Conservation (phyloP, 1,139 yeast genomes). For the Magnusiomyces magnusii region DNA sequence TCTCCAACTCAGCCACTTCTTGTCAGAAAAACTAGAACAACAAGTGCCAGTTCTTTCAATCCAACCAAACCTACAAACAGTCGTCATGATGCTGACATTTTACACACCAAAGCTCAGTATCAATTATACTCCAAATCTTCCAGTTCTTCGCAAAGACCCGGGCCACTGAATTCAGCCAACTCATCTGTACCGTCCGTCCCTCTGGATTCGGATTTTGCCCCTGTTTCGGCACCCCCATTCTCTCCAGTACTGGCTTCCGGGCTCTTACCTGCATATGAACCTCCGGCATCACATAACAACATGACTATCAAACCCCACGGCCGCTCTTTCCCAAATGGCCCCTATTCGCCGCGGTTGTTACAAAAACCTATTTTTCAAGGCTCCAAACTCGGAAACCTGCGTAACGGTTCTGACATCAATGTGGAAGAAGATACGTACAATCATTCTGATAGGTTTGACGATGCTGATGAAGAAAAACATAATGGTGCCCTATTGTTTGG, state of each 20-base stretch:
- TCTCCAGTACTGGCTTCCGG: background rate
- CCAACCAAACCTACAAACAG: background rate
- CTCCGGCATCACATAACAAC: background rate
- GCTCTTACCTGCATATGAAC: background rate
- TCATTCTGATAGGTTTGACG: background rate
- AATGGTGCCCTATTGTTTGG: background rate
- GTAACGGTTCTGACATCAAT: background rate
- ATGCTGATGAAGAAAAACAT: background rate
- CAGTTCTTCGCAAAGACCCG: background rate
- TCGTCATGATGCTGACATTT: background rate
- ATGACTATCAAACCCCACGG: background rate
- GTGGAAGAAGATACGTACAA: background rate
- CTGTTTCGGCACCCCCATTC: background rate
- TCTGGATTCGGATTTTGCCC: background rate
- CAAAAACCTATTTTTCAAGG: background rate
- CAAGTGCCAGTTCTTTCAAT: background rate
- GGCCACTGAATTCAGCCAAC: background rate
- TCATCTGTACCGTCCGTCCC: background rate
- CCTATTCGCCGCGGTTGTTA: background rate
- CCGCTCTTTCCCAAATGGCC: background rate
- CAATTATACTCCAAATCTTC: too few relatives aligned
- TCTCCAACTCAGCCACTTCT: background rate
- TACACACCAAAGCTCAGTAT: background rate
- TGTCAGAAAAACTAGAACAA: background rate
- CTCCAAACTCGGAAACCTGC: too few relatives aligned